phyloP scores from a whole-genome alignment of 129 eudicot species.

The Kitagawia praeruptora region DNA sequence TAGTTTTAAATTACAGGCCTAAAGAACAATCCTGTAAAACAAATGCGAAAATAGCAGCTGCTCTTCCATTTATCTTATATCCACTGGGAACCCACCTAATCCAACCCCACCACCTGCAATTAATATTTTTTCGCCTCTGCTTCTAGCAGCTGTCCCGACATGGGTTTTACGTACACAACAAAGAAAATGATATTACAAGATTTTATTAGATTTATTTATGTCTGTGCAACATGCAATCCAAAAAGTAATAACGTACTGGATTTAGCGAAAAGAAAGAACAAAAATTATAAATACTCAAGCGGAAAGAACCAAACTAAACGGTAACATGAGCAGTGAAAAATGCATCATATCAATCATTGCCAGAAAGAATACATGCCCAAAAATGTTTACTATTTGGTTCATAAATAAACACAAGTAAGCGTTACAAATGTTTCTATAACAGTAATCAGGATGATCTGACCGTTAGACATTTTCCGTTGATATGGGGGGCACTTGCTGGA shows the following conservation, averaged over 20 bases:
- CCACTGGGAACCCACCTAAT: background rate
- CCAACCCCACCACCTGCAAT: background rate
- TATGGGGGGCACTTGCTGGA: background rate
- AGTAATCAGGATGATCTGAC: slow-evolving; percentile 2
- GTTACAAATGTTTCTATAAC: background rate
- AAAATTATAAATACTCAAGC: background rate
- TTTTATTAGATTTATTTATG: background rate
- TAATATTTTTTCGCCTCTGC: background rate
- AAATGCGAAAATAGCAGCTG: background rate
- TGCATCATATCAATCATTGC: background rate
- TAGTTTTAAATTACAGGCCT: background rate
- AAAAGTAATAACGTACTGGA: background rate
- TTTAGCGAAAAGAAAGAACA: background rate
- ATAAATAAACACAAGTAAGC: background rate
- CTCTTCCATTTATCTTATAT: background rate
- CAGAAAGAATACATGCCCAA: background rate
- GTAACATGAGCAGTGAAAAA: background rate
- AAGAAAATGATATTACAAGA: background rate
- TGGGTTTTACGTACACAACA: background rate
- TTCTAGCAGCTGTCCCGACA: background rate
- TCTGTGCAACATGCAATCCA: background rate
- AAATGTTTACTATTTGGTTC: background rate
- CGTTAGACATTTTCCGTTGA: background rate
- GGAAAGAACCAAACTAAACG: background rate
- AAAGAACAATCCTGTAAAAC: background rate